These are phyloP conservation scores for Solanum pimpinellifolium DNA, from an alignment of 257 asterid genomes.

Conservation along the genomic window DNA sequence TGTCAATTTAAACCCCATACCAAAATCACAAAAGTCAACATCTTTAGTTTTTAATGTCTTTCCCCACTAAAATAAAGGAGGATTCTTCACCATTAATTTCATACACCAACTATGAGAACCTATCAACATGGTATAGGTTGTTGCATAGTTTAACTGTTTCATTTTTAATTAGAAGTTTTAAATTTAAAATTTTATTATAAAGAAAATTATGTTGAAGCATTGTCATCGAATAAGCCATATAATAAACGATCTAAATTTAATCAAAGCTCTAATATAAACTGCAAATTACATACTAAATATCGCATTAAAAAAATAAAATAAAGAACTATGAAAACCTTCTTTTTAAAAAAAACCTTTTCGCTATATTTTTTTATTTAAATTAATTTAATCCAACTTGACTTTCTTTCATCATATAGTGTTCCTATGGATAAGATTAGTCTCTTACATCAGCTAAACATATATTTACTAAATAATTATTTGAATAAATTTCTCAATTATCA, in stretches of 20 bases:
- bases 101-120: not conserved
- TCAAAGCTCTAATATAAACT: too few species aligned
- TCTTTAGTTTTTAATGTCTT: not conserved
- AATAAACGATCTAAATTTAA: rapidly evolving
- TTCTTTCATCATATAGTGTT: not conserved
- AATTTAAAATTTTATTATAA: rapidly evolving
- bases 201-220: too few species aligned
- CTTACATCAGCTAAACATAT: not conserved
- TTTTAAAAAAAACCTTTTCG: not conserved
- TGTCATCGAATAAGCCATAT: rapidly evolving
- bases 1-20: not conserved
- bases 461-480: not conserved
- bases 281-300: too few species aligned
- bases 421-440: not conserved
- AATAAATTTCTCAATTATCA: not conserved
- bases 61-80: not conserved
- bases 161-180: rapidly evolving
- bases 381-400: not conserved
- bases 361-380: too few species aligned
- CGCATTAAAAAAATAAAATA: too few species aligned
- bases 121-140: not conserved
- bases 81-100: not conserved
- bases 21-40: not conserved
- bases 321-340: not conserved
- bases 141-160: rapidly evolving